phyloP scores from a whole-genome alignment of 345 rosid genomes.

The Aegle marmelos region DNA sequence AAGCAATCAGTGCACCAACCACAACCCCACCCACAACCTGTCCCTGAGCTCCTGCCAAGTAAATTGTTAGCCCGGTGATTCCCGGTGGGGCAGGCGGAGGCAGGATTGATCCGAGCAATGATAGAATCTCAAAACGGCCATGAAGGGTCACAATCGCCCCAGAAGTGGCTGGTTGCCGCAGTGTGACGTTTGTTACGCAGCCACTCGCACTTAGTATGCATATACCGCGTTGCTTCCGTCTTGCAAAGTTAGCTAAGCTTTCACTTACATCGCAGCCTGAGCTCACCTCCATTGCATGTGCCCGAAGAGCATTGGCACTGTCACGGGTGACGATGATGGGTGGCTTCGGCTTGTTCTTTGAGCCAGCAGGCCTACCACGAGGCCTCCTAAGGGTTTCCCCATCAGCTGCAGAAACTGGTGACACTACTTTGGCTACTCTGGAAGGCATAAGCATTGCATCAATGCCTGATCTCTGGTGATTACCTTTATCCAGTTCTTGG shows the following conservation, averaged over 20 bases:
- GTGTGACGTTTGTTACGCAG: constrained; percentile 80
- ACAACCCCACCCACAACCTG: constrained; percentile 93
- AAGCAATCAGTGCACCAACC: constrained; percentile 80
- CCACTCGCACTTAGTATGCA: constrained; percentile 80
- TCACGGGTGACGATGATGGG: constrained; percentile 82
- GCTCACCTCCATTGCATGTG: constrained; percentile 88
- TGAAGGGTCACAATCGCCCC: constrained; percentile 87
- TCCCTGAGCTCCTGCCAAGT: constrained; percentile 91
- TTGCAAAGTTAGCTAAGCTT: constrained; percentile 65
- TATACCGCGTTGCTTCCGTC: constrained; percentile 84
- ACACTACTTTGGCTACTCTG: constrained; percentile 47
- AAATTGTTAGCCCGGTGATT: constrained; percentile 77
- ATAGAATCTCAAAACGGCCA: constrained; percentile 93
- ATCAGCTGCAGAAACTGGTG: constrained; percentile 51
- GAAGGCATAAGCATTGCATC: constrained; percentile 36
- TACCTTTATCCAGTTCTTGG: constrained; percentile 46
- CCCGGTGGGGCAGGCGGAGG: constrained; percentile 93
- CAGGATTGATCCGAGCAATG: constrained; percentile 83
- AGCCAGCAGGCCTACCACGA: constrained; percentile 91
- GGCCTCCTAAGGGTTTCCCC: constrained; percentile 64
- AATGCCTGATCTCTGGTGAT: constrained; percentile 23
- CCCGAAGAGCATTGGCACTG: constrained; percentile 78
- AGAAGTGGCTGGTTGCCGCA: constrained; percentile 76
- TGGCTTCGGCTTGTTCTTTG: constrained; percentile 97
- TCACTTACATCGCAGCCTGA: constrained; percentile 86